Evolutionary conservation across 441 rosid genomes (phyloP).

Genomic region (Arabidopsis hybrid): DNA sequence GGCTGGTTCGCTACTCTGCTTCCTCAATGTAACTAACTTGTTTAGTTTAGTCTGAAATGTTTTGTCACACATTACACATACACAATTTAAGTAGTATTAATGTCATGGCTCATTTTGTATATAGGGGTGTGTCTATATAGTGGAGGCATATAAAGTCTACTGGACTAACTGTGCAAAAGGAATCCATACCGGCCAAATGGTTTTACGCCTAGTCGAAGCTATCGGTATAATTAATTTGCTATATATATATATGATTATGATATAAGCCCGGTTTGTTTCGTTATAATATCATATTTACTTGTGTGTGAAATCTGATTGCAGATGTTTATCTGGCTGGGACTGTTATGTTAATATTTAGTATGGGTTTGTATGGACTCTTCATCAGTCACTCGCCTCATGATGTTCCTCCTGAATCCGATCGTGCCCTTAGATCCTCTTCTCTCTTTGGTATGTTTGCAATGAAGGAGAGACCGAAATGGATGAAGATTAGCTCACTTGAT

Average conservation of each 20-base stretch:
- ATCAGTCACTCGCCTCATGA: constrained; percentile 63
- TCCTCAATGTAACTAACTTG: constrained; percentile 67
- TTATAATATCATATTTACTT: background rate
- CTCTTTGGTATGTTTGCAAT: constrained; percentile 91
- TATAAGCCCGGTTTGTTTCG: background rate
- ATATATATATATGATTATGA: background rate
- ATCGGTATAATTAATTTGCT: constrained; percentile 55
- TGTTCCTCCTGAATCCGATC: constrained; percentile 55
- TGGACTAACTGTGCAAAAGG: constrained; percentile 88
- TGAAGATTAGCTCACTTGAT: constrained; percentile 87
- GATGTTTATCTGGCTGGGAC: constrained; percentile 96
- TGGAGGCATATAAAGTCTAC: constrained; percentile 84
- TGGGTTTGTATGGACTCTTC: constrained; percentile 89
- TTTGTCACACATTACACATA: background rate
- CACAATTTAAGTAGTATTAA: background rate
- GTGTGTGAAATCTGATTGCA: constrained; percentile 40
- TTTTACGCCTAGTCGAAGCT: constrained; percentile 87
- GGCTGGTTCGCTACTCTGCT: constrained; percentile 85
- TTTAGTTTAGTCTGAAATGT: background rate
- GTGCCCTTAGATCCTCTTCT: constrained; percentile 81
- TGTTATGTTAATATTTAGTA: constrained; percentile 86
- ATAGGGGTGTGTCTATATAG: constrained; percentile 80
- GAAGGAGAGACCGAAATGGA: constrained; percentile 95
- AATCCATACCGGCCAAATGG: constrained; percentile 85
- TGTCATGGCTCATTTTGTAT: constrained; percentile 22